Evolutionary conservation across 2,329 filamentous ascomycete genomes (phyloP).

Genomic region (Chrysoporthe deuterocubensis): DNA sequence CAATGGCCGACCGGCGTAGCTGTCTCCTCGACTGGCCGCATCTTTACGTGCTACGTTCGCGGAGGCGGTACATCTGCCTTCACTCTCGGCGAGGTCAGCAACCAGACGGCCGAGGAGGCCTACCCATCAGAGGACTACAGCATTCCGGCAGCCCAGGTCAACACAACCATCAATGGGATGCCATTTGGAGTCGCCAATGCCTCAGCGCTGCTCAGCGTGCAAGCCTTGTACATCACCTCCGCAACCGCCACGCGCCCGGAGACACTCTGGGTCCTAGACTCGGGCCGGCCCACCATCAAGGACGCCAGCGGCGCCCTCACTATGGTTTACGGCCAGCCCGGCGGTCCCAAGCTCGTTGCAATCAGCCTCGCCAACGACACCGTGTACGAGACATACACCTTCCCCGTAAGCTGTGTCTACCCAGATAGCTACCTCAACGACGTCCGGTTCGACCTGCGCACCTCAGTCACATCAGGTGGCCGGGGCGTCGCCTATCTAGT

Average conservation of each 20-base stretch:
- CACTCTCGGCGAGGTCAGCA: slow-evolving; percentile 51
- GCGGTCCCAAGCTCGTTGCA: slow-evolving; percentile 49
- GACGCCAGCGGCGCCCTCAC: slow-evolving; percentile 39
- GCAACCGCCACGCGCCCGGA: slow-evolving; percentile 35
- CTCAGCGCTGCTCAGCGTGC: slow-evolving; percentile 46
- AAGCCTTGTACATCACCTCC: slow-evolving; percentile 49
- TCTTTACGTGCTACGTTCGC: slow-evolving; percentile 51
- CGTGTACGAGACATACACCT: slow-evolving; percentile 45
- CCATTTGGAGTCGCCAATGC: slow-evolving; percentile 49
- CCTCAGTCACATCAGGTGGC: slow-evolving; percentile 42
- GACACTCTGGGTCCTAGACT: slow-evolving; percentile 51
- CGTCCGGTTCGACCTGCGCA: slow-evolving; percentile 49
- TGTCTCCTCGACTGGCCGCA: slow-evolving; percentile 45
- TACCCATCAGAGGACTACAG: slow-evolving; percentile 36
- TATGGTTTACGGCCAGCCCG: slow-evolving; percentile 49
- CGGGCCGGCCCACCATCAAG: slow-evolving; percentile 47
- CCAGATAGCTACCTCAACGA: slow-evolving; percentile 53
- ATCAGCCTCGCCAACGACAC: slow-evolving; percentile 45
- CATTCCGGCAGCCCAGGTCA: slow-evolving; percentile 43
- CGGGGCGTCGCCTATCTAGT: slow-evolving; percentile 49
- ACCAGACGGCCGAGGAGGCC: slow-evolving; percentile 49
- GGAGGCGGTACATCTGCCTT: slow-evolving; percentile 45
- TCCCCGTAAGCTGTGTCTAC: slow-evolving; percentile 46
- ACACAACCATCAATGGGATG: slow-evolving; percentile 45
- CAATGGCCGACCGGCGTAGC: slow-evolving; percentile 52